These are phyloP conservation scores for Patellaria atrata DNA, from an alignment of 495 filamentous ascomycete genomes.

Conservation along the genomic window DNA sequence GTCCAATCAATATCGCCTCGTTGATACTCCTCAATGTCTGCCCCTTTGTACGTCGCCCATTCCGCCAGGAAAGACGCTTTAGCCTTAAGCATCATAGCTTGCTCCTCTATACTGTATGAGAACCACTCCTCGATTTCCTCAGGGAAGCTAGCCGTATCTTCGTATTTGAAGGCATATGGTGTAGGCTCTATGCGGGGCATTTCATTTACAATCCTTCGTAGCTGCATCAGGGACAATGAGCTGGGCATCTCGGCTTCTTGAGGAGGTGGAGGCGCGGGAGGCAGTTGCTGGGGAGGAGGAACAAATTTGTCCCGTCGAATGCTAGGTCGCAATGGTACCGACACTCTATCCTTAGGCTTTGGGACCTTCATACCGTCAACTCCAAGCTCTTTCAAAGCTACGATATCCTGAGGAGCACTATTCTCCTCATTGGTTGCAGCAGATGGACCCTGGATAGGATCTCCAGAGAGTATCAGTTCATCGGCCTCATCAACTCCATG, in stretches of 20 bases:
- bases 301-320: constrained; percentile 40
- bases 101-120: constrained; percentile 67
- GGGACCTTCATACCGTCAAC: too few relatives aligned
- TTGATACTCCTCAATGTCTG: too few relatives aligned
- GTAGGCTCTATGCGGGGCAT: constrained; percentile 63
- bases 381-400: too few relatives aligned
- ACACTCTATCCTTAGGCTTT: too few relatives aligned
- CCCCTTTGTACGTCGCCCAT: constrained; percentile 38
- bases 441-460: too few relatives aligned
- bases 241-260: constrained; percentile 34
- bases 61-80: constrained; percentile 57
- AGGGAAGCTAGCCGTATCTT: constrained; percentile 61
- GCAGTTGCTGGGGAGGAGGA: constrained; percentile 38
- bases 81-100: constrained; percentile 48
- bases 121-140: constrained; percentile 98
- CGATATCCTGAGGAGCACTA: too few relatives aligned
- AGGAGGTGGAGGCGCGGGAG: constrained; percentile 41
- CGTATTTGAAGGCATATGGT: constrained; percentile 88
- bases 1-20: constrained; percentile 34
- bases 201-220: constrained; percentile 65
- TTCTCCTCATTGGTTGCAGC: too few relatives aligned
- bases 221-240: constrained; percentile 68
- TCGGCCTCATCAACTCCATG: too few relatives aligned
- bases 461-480: too few relatives aligned
- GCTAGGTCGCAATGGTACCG: constrained; percentile 33